A percentile compares a stretch with the other conserved stretches of the same genome.
phyloP scores from a whole-genome alignment of 2,329 filamentous ascomycete species.

The Trichoderma atrobrunneum region DNA sequence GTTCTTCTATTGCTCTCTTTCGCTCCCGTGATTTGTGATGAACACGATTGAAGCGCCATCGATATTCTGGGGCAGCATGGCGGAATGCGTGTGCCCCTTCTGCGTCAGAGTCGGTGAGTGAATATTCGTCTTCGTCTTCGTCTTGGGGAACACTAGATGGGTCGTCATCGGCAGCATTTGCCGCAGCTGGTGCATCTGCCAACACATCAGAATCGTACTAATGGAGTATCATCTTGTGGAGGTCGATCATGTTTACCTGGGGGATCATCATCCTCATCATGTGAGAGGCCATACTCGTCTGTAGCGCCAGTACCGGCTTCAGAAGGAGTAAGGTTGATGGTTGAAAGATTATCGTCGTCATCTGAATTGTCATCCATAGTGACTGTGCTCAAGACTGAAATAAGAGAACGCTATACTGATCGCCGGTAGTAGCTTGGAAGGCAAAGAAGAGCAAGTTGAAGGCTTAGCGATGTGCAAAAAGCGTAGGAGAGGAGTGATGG shows the following conservation, averaged over 20 bases:
- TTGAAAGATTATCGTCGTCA: background rate
- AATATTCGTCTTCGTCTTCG: background rate
- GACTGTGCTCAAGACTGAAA: background rate
- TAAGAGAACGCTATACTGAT: background rate
- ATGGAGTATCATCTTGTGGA: background rate
- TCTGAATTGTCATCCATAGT: slow-evolving; percentile 3
- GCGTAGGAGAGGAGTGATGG: too few species aligned
- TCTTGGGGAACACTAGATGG: background rate
- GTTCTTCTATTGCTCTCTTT: background rate
- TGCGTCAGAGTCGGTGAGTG: slow-evolving; percentile 6
- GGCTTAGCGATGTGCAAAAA: background rate
- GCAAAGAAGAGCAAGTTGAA: background rate
- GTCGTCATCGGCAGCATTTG: background rate
- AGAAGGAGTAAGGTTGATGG: slow-evolving; percentile 14
- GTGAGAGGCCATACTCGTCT: background rate
- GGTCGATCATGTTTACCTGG: background rate
- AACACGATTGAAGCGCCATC: background rate
- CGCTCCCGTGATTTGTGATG: slow-evolving; percentile 9
- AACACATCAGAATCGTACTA: background rate
- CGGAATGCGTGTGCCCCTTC: background rate
- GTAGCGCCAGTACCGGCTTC: background rate
- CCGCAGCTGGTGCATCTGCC: background rate
- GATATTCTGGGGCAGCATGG: background rate
- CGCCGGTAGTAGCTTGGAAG: background rate
- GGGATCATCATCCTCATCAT: background rate